Conservation (phyloP, 306 rosid species). For the Albizia julibrissin region DNA sequence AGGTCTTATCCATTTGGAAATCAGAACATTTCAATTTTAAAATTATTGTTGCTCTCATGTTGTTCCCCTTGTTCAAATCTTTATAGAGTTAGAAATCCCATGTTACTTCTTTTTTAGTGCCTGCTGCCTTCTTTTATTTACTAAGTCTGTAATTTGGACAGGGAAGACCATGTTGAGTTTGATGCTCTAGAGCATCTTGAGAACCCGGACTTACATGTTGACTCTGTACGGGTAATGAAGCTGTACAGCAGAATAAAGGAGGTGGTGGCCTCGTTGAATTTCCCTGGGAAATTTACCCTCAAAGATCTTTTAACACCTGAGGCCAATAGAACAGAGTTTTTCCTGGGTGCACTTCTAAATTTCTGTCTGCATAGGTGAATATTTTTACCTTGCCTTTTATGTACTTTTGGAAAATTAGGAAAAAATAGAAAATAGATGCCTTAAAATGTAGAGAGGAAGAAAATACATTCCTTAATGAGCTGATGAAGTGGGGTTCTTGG, state of each 20-base stretch:
- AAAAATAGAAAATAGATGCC: neutral
- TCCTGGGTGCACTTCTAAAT: slow-evolving; percentile 75
- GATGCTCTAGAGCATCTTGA: slow-evolving; percentile 73
- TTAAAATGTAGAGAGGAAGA: neutral
- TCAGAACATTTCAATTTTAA: neutral
- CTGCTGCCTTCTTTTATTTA: neutral
- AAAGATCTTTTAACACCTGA: slow-evolving; percentile 72
- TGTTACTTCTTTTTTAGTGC: neutral
- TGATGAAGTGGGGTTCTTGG: neutral
- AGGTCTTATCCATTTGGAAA: neutral
- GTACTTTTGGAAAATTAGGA: neutral
- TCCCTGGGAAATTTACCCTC: slow-evolving; percentile 60
- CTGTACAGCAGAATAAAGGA: slow-evolving; percentile 57
- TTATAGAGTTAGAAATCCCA: neutral
- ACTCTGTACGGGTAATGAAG: slow-evolving; percentile 46
- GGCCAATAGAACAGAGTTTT: slow-evolving; percentile 53
- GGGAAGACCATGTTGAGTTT: slow-evolving; percentile 79
- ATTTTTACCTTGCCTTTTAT: neutral
- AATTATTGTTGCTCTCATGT: neutral
- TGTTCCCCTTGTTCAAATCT: neutral
- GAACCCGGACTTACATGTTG: slow-evolving; percentile 64
- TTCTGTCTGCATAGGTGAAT: slow-evolving; percentile 63
- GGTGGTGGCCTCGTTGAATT: slow-evolving; percentile 50
- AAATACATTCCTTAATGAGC: neutral
- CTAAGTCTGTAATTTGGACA: slow-evolving; percentile 36